A percentile compares a stretch with the other conserved stretches of the same genome.
These are phyloP conservation scores for Penicillium psychrofluorescens DNA, from an alignment of 495 filamentous ascomycete genomes.

Conservation along the genomic window DNA sequence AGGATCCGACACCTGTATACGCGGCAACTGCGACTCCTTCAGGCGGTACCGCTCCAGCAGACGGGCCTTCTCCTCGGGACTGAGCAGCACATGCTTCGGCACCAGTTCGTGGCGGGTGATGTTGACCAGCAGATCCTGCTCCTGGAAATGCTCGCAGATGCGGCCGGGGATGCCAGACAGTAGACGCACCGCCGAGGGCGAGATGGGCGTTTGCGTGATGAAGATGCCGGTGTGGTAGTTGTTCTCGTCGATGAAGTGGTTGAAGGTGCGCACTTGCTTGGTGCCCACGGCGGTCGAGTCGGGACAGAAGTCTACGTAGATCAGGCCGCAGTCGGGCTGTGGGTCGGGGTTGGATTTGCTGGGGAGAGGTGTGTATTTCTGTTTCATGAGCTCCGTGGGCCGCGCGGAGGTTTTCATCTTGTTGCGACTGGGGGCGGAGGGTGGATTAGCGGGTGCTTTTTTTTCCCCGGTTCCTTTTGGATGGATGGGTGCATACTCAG, in stretches of 20 bases:
- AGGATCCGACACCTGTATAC: conserved; percentile 85
- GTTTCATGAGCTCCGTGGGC: conserved; percentile 74
- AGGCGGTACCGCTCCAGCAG: conserved; percentile 83
- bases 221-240: conserved; percentile 86
- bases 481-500: conserved; percentile 48
- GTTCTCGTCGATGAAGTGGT: conserved; percentile 64
- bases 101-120: conserved; percentile 98
- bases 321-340: conserved; percentile 66
- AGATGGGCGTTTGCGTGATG: conserved; percentile 73
- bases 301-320: conserved; percentile 88
- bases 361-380: conserved; percentile 65
- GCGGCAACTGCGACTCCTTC: conserved; percentile 93
- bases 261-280: conserved; percentile 84
- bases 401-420: conserved; percentile 80
- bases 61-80: conserved; percentile 76
- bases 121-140: conserved; percentile 93
- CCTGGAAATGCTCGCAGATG: conserved; percentile 87
- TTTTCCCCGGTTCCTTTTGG: not conserved
- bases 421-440: conserved; percentile 53
- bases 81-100: conserved; percentile 85
- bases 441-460: conserved; percentile 18
- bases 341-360: conserved; percentile 59
- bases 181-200: conserved; percentile 58
- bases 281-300: conserved; percentile 69
- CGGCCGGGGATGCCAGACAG: conserved; percentile 73